Evolutionary conservation across 345 rosid genomes (phyloP).

Genomic region (Eucalyptus curtisii): DNA sequence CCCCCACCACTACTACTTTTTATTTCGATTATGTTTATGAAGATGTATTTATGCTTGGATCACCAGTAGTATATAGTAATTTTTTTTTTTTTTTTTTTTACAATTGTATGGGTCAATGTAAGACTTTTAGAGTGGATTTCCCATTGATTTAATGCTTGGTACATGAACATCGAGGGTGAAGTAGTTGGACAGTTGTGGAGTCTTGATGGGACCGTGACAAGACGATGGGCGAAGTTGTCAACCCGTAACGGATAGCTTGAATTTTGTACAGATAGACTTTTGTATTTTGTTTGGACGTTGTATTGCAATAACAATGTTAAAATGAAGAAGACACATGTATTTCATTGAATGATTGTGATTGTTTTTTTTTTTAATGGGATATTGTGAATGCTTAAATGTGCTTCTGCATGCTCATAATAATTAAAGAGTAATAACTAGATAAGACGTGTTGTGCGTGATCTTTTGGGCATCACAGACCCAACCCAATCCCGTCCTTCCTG

Average conservation of each 20-base stretch:
- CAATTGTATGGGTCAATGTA: not conserved
- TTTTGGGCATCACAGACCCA: fast-evolving
- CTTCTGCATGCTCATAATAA: not conserved
- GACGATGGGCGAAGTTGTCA: not conserved
- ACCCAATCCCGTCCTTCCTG: fast-evolving
- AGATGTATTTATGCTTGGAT: too few relatives aligned
- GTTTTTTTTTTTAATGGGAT: not conserved
- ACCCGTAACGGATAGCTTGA: fast-evolving
- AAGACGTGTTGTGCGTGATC: not conserved
- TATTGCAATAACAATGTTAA: not conserved
- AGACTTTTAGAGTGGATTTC: not conserved
- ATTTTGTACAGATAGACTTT: fast-evolving
- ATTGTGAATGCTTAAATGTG: not conserved
- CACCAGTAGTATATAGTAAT: too few relatives aligned
- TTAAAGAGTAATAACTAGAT: not conserved
- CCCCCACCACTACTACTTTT: too few relatives aligned
- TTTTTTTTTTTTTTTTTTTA: too few relatives aligned
- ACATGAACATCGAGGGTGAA: not conserved
- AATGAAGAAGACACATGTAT: not conserved
- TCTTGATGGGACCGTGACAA: not conserved
- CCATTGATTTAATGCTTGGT: not conserved
- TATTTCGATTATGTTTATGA: too few relatives aligned
- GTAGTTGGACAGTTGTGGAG: too few relatives aligned
- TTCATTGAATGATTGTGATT: not conserved
- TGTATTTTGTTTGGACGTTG: not conserved